Conservation (phyloP, 495 filamentous ascomycete species). For the Trichoderma parareesei region DNA sequence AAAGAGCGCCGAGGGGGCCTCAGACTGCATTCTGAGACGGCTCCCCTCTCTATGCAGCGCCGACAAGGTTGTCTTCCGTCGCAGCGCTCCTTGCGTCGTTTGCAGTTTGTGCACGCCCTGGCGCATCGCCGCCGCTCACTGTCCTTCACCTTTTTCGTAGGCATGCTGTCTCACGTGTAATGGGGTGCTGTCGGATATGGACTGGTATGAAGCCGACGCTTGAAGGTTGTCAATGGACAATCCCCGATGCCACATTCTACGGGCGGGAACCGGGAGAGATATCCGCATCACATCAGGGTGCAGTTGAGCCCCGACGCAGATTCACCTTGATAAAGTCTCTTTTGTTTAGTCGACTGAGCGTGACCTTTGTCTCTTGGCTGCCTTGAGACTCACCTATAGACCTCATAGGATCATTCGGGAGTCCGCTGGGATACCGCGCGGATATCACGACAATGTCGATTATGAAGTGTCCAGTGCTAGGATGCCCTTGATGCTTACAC, state of each 20-base stretch:
- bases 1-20: background rate
- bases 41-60: slow-evolving; percentile 4
- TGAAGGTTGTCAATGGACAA: background rate
- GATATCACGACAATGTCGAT: background rate
- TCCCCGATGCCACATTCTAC: background rate
- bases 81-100: slow-evolving; percentile 11
- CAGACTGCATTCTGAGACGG: background rate
- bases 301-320: too few relatives aligned
- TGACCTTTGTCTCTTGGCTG: too few relatives aligned
- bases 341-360: too few relatives aligned
- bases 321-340: too few relatives aligned
- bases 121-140: slow-evolving; percentile 8
- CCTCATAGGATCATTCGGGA: too few relatives aligned
- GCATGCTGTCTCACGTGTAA: background rate
- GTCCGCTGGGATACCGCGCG: slow-evolving; percentile 1
- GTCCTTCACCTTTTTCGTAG: slow-evolving; percentile 9
- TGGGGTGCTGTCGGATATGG: background rate
- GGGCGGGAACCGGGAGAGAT: background rate
- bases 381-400: too few relatives aligned
- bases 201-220: background rate
- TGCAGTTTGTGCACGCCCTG: slow-evolving; percentile 10
- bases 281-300: background rate
- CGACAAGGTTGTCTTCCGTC: slow-evolving; percentile 11
- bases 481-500: too few relatives aligned
- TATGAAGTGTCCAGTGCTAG: background rate